Evolutionary conservation across 805 yeast genomes (phyloP).

Genomic region (Groenewaldozyma salmanticensis): DNA sequence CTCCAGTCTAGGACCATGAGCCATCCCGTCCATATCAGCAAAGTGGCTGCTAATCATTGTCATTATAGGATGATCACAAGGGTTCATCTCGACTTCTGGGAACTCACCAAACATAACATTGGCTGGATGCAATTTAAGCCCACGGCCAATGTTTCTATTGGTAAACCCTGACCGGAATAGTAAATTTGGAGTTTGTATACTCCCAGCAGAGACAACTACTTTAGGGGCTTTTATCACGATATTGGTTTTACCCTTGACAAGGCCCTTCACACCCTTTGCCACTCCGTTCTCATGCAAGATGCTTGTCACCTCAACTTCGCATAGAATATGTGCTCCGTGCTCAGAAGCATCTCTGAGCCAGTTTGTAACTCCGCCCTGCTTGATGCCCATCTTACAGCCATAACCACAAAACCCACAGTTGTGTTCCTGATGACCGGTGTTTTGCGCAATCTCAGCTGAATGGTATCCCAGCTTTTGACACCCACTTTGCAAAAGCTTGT

Average conservation of each 20-base stretch:
- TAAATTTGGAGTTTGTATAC: slow-evolving; percentile 40
- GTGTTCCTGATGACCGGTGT: slow-evolving; percentile 34
- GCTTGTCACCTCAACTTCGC: slow-evolving; percentile 33
- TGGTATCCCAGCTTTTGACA: slow-evolving; percentile 37
- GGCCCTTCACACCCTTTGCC: slow-evolving; percentile 37
- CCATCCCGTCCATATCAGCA: slow-evolving; percentile 43
- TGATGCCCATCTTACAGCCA: slow-evolving; percentile 43
- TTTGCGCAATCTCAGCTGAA: slow-evolving; percentile 36
- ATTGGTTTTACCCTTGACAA: slow-evolving; percentile 22
- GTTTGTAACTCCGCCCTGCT: slow-evolving; percentile 41
- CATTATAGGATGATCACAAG: slow-evolving; percentile 38
- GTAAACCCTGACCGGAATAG: slow-evolving; percentile 40
- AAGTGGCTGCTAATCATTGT: slow-evolving; percentile 38
- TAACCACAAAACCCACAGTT: slow-evolving; percentile 39
- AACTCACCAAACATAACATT: slow-evolving; percentile 34
- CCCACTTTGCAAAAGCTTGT: slow-evolving; percentile 36
- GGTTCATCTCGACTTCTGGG: slow-evolving; percentile 29
- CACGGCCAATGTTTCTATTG: slow-evolving; percentile 41
- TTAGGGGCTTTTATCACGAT: slow-evolving; percentile 33
- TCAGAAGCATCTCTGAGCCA: slow-evolving; percentile 43
- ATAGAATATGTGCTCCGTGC: slow-evolving; percentile 38
- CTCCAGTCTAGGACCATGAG: slow-evolving; percentile 46
- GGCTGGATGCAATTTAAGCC: slow-evolving; percentile 44
- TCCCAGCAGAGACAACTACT: slow-evolving; percentile 38
- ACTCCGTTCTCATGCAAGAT: slow-evolving; percentile 34